Conservation (phyloP, 805 yeast species). For the Komagataella pastoris region DNA sequence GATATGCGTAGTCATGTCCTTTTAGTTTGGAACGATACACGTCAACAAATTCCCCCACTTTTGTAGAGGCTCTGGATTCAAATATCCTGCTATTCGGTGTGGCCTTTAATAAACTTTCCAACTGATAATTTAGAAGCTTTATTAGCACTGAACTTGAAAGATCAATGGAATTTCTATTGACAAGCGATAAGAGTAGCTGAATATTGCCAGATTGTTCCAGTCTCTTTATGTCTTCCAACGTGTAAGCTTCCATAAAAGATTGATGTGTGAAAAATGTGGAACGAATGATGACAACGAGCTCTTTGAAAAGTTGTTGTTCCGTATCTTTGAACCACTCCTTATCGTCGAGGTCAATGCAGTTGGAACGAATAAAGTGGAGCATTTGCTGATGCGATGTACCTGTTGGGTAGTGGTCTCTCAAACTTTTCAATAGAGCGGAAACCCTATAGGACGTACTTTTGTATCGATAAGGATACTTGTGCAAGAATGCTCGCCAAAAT, state of each 20-base stretch:
- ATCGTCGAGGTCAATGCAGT: background rate
- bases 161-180: background rate
- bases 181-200: background rate
- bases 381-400: background rate
- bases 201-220: background rate
- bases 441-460: background rate
- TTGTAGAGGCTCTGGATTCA: background rate
- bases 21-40: background rate
- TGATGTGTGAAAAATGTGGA: background rate
- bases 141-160: background rate
- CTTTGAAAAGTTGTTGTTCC: background rate
- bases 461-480: background rate
- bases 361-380: background rate
- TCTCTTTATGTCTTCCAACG: background rate
- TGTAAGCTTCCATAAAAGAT: background rate
- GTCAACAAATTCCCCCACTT: background rate
- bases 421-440: background rate
- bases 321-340: background rate
- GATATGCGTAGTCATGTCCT: background rate
- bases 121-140: background rate
- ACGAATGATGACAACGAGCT: background rate
- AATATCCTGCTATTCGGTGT: background rate
- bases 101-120: background rate
- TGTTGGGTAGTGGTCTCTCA: background rate
- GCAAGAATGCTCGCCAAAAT: background rate